Evolutionary conservation across 805 yeast genomes (phyloP), one percentile per base, ranked within the genome.

Genomic region (Yueomyces sinensis): DNA sequence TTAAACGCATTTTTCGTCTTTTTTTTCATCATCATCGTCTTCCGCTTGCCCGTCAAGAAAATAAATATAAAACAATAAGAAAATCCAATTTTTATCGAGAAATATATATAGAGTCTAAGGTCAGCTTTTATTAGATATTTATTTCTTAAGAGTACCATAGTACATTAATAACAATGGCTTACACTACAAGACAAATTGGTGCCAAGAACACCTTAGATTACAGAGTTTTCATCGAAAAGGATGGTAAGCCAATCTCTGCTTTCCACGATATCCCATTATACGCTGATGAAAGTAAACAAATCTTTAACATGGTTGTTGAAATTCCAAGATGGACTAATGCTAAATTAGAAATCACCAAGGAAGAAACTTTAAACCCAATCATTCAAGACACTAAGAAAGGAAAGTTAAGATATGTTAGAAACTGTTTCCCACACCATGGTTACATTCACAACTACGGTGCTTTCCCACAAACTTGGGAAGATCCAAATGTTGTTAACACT

Each of bases 301-400:
- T 87, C 50, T 68, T 81, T 47, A 82, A 81, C 72, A 79, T 83
- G 82, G 70, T 91, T 50, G 96, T 91, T 43, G 98, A 91, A 66
- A 86, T 91, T 46, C 98, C 98, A 58, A 81, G 97, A 63, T 89
- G 96, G 96, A 73, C 94, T 55, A 91, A 91, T 59, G 97, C 96
- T 45, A 91, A 91, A 70, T 70, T 87, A 61, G 98, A 91, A 64
- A 86, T 87, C 62, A 74, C 81, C 60, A 87, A 86, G 66, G 94
- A 82, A 51, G 65, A 65, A 49, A 62, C 72, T 31, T 70, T 86
- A 58, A 91, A 91, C 70, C 98, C 98, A 52, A 91, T 91, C 50
- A 68, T 82, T 42, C 98, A 91, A 69, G 98, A 91, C 65, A 82
- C 93, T 56, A 91, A 91, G 71, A 89, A 91, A 72, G 97, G 96